Evolutionary conservation across 2,329 filamentous ascomycete species (phyloP).

Genomic region (Tolypocladium amazonense): DNA sequence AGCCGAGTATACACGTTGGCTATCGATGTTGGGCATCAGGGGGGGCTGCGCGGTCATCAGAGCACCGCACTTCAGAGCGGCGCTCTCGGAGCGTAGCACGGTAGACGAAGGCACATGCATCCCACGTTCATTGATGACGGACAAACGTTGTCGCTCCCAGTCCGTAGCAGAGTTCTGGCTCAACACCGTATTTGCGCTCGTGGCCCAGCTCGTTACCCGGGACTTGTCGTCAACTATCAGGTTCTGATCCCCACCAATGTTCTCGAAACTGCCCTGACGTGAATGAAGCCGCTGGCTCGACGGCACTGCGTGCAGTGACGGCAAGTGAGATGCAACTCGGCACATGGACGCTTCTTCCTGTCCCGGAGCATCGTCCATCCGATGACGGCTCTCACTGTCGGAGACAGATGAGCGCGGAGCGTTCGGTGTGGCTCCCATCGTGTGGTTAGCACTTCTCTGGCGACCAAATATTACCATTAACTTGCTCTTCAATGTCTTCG

Average conservation of each 20-base stretch:
- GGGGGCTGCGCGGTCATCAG: neutral
- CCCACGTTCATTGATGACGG: conserved; percentile 51
- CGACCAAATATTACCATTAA: conserved; percentile 35
- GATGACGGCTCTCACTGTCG: conserved; percentile 18
- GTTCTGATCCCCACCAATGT: conserved; percentile 27
- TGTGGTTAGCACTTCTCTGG: conserved; percentile 10
- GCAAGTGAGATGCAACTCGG: conserved; percentile 35
- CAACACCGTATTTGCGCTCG: conserved; percentile 43
- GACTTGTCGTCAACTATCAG: conserved; percentile 41
- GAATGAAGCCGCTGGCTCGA: conserved; percentile 37
- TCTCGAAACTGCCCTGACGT: conserved; percentile 44
- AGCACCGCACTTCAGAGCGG: neutral
- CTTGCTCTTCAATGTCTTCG: conserved; percentile 48
- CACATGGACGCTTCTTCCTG: conserved; percentile 34
- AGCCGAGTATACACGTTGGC: conserved; percentile 51
- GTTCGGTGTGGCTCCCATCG: conserved; percentile 1
- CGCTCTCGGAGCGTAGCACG: conserved; percentile 10
- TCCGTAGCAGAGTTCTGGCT: conserved; percentile 28
- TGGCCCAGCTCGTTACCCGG: conserved; percentile 64
- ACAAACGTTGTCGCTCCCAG: conserved; percentile 47
- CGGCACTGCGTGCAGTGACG: conserved; percentile 37
- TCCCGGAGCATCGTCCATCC: conserved; percentile 20
- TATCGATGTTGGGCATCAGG: conserved; percentile 29
- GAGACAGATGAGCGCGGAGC: conserved; percentile 8
- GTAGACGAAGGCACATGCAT: conserved; percentile 26